Base-by-base conservation (phyloP, 1,284 basidiomycete genomes). In the Ceratobasidium sp. region DNA sequence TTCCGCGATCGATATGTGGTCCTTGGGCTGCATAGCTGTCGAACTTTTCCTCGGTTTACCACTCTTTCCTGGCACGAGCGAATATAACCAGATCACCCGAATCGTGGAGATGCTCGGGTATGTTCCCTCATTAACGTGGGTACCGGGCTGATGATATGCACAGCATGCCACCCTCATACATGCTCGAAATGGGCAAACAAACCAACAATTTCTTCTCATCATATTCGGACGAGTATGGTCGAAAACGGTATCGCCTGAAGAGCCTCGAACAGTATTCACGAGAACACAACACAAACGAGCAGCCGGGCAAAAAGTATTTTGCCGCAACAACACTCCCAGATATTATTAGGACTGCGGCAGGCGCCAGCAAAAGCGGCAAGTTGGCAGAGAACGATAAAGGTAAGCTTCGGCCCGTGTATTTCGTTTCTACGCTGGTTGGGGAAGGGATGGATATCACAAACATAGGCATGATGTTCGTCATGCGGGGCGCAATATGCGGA, bases 21-120 rank as follows among this genome's bases (percentile, higher is more conserved):
- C 93, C 31, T 82, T 97, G 74, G 95, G 95, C 1, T 96, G 95
- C 79, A 99, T 99, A 77, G 97, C 96, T 2, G 97, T 98, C 51
- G 97, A 99, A 82, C 88, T 99, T 41, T 99, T 98, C 87, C 86
- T 98, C 51, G 98, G 97, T 6, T 82, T 99, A 66, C 97, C 97
- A 19, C 85, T 99, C 41, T 99, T 99, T 85, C 97, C 97, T 0
- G 98, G 97, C 29, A 98, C 98, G 27, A 97, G 95, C 85, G 98
- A 99, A 84, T 99, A 98, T 84, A 99, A 99, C 83, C 97, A 99
- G 82, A 88, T 98, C 71, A 96, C 94, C 48, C 87, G 97, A 68
- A 98, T 99, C 77, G 92, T 98, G 53, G 97, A 98, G 81, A 98
- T 99, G 96, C 89, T 99, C 41, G 97, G 97, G 94, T 96, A 81